Base-by-base conservation (phyloP, 2,329 filamentous ascomycete genomes). In the Cryphonectria japonica region DNA sequence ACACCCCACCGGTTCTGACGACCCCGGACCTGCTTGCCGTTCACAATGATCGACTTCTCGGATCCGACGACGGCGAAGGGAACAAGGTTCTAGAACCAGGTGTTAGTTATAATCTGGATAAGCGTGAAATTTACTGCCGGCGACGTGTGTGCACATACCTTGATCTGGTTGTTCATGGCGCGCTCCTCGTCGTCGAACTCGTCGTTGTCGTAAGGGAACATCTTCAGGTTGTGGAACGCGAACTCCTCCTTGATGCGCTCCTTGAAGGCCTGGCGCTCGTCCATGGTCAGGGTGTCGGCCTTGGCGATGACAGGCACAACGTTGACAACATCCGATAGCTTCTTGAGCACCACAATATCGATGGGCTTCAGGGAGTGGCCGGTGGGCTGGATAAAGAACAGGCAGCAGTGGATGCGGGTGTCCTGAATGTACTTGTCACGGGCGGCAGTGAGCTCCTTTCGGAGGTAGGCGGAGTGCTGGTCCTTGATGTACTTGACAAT, bases 401-500 rank as follows among this genome's bases (percentile, higher is more conserved):
- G 86, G 84, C 96, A 99, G 91, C 94, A 98, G 88, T 99, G 96
- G 80, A 99, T 98, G 80, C 96, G 93, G 76, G 96, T 99, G 84
- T 99, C 96, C 86, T 97, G 95, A 77, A 99, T 98, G 84, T 99
- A 99, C 79, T 96, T 92, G 85, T 99, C 96, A 85, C 96, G 93
- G 88, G 99, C 96, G 77, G 96, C 96, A 69, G 96, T 98, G 80
- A 99, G 94, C 85, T 99, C 96, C 89, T 99, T 99, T 84, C 96
- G 93, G 78, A 99, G 91, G 86, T 98, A 99, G 79, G 96, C 95
- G 68, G 94, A 98, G 88, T 99, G 96, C 87, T 99, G 96, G 85
- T 99, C 96, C 89, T 99, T 99, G 89, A 99, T 99, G 86, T 99
- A 99, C 88, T 99, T 99, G 88, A 99, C 95, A 82, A 99, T 99